These are phyloP conservation scores for Macadamia integrifolia DNA, from an alignment of 164 flowering plant genomes.

Conservation along the genomic window DNA sequence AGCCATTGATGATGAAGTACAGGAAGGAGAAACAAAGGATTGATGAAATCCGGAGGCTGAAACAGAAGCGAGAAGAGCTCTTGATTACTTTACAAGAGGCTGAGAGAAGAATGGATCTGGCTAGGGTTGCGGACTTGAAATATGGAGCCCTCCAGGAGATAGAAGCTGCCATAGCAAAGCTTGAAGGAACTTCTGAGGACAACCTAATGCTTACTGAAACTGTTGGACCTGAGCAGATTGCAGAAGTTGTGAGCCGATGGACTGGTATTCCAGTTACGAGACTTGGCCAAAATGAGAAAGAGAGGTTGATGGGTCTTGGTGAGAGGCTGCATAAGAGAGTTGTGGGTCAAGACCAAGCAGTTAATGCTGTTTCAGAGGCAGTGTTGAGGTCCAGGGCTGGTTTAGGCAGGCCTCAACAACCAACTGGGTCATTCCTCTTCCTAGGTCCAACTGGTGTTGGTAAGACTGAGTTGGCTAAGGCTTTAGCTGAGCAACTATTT, in stretches of 20 bases:
- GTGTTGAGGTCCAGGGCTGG: conserved; percentile 90
- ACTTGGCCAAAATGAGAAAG: conserved; percentile 78
- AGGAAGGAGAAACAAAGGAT: conserved; percentile 73
- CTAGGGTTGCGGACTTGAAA: conserved; percentile 73
- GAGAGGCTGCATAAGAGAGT: conserved; percentile 81
- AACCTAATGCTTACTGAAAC: conserved; percentile 70
- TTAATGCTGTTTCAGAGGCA: conserved; percentile 77
- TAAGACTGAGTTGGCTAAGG: conserved; percentile 93
- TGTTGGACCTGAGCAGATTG: conserved; percentile 83
- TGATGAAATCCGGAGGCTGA: conserved; percentile 67
- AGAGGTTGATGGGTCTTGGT: conserved; percentile 69
- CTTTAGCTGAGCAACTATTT: conserved; percentile 86
- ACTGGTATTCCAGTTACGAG: conserved; percentile 88
- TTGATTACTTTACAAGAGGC: conserved; percentile 61
- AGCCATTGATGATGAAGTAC: conserved; percentile 76
- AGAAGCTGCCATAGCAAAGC: conserved; percentile 56
- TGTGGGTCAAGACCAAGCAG: conserved; percentile 86
- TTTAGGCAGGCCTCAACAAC: conserved; percentile 75
- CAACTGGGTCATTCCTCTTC: conserved; percentile 80
- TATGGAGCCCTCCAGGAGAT: conserved; percentile 81
- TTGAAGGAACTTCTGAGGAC: conserved; percentile 56
- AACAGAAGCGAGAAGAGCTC: conserved; percentile 71
- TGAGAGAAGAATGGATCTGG: conserved; percentile 75
- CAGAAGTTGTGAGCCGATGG: conserved; percentile 94
- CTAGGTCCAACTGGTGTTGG: conserved; percentile 98